These are phyloP conservation scores for Arabidopsis arenosa DNA, from an alignment of 345 rosid species.

Conservation along the genomic window DNA sequence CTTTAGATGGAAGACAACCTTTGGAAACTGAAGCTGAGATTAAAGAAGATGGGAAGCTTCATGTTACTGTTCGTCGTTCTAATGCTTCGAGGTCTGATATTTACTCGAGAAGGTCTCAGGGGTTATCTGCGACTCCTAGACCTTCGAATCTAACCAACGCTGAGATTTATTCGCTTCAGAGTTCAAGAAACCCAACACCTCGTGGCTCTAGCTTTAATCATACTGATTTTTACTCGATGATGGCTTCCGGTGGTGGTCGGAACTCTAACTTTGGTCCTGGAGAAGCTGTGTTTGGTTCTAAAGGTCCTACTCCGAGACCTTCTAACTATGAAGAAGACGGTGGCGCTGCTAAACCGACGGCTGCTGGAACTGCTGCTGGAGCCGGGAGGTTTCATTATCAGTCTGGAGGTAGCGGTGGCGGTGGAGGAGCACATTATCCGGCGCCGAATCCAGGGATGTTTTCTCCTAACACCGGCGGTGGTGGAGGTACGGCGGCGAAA, in stretches of 20 bases:
- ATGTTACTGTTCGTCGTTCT: slow-evolving; percentile 53
- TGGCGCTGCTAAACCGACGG: slow-evolving; percentile 27
- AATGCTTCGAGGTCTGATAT: slow-evolving; percentile 52
- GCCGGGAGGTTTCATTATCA: slow-evolving; percentile 61
- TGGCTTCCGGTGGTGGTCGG: slow-evolving; percentile 47
- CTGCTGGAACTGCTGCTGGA: slow-evolving; percentile 26
- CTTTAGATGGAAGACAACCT: slow-evolving; percentile 52
- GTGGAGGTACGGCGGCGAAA: slow-evolving; percentile 39
- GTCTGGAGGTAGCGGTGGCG: slow-evolving; percentile 44
- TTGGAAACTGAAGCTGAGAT: slow-evolving; percentile 59
- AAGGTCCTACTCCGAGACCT: slow-evolving; percentile 85
- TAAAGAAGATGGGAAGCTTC: slow-evolving; percentile 60
- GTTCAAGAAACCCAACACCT: slow-evolving; percentile 54
- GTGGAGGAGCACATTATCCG: slow-evolving; percentile 76
- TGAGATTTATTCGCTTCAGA: slow-evolving; percentile 57
- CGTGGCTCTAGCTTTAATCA: slow-evolving; percentile 61
- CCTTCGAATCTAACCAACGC: slow-evolving; percentile 58
- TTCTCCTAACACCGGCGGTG: slow-evolving; percentile 53
- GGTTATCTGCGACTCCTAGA: slow-evolving; percentile 51
- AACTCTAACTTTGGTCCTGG: slow-evolving; percentile 79
- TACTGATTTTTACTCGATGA: slow-evolving; percentile 54
- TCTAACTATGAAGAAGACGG: slow-evolving; percentile 88
- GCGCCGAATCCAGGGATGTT: slow-evolving; percentile 97
- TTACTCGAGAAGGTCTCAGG: slow-evolving; percentile 52
- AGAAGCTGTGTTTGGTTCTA: slow-evolving; percentile 66